Evolutionary conservation across 768 basidiomycete genomes (phyloP).

Genomic region (Roridomyces roridus): DNA sequence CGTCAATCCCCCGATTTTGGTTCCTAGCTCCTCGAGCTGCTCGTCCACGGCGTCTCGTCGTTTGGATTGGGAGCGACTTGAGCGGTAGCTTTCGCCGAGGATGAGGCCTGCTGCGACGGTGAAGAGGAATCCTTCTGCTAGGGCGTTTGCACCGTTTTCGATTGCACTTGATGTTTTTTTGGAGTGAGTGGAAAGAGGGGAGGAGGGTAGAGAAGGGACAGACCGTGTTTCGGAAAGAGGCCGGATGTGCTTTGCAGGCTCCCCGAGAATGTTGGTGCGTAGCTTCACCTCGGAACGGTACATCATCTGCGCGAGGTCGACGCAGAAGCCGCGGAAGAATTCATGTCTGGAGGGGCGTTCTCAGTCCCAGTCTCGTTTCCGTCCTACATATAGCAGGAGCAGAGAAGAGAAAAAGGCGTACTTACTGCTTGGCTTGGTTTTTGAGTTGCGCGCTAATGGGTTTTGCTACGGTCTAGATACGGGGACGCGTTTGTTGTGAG

Average conservation of each 20-base stretch:
- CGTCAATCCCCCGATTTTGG: conserved; percentile 51
- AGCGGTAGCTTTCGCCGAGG: conserved; percentile 78
- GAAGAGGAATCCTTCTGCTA: conserved; percentile 89
- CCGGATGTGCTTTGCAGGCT: conserved; percentile 71
- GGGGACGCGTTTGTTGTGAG: no score
- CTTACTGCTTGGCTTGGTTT: conserved; percentile 75
- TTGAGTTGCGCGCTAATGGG: conserved; percentile 76
- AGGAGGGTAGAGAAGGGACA: conserved; percentile 25
- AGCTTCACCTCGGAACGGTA: conserved; percentile 76
- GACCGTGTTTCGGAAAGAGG: conserved; percentile 81
- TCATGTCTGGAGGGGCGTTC: conserved; percentile 58
- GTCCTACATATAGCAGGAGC: background rate
- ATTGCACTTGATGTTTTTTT: conserved; percentile 65
- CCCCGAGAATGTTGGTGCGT: conserved; percentile 79
- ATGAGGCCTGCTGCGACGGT: conserved; percentile 76
- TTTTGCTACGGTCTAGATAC: conserved; percentile 83
- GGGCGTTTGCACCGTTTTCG: conserved; percentile 83
- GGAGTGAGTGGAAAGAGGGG: background rate
- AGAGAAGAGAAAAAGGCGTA: no score
- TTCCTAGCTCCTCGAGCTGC: conserved; percentile 62
- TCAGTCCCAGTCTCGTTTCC: background rate
- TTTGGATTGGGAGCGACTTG: conserved; percentile 69
- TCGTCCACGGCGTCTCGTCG: conserved; percentile 80
- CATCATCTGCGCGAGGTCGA: conserved; percentile 77
- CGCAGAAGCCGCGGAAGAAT: conserved; percentile 71